These are phyloP conservation scores for Phytophthora boehmeriae DNA, from an alignment of 352 stramenopile species.

Conservation along the genomic window DNA sequence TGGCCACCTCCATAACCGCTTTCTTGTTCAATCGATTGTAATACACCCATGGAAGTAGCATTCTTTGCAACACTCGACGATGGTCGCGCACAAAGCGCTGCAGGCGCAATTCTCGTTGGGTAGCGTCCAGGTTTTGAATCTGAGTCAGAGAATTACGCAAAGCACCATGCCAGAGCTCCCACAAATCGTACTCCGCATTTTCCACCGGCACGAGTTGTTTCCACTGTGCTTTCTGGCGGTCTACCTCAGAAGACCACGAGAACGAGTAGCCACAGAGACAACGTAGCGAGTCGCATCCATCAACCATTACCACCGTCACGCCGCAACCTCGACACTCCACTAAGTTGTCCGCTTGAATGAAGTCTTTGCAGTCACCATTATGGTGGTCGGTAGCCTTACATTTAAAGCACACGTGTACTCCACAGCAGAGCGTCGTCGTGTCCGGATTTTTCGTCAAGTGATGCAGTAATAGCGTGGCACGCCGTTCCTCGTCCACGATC, in stretches of 20 bases:
- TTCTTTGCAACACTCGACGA: slow-evolving; percentile 30
- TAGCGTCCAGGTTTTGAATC: slow-evolving; percentile 36
- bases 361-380: slow-evolving; percentile 55
- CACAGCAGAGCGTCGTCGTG: slow-evolving; percentile 55
- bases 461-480: slow-evolving; percentile 52
- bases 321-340: slow-evolving; percentile 59
- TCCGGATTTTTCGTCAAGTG: slow-evolving; percentile 52
- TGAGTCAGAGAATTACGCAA: slow-evolving; percentile 27
- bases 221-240: slow-evolving; percentile 52
- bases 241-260: slow-evolving; percentile 53
- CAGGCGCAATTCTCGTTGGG: slow-evolving; percentile 39
- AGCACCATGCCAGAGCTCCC: slow-evolving; percentile 34
- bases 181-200: slow-evolving; percentile 33
- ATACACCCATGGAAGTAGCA: slow-evolving; percentile 32
- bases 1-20: background rate
- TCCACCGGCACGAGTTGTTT: slow-evolving; percentile 46
- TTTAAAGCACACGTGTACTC: slow-evolving; percentile 58
- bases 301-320: slow-evolving; percentile 68
- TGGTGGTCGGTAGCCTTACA: slow-evolving; percentile 60
- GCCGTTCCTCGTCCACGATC: slow-evolving; percentile 62
- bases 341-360: slow-evolving; percentile 55
- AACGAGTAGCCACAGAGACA: slow-evolving; percentile 64
- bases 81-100: slow-evolving; percentile 40
- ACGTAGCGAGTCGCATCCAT: slow-evolving; percentile 57
- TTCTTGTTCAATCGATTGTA: slow-evolving; percentile 21